Base-by-base conservation (phyloP, 1,284 basidiomycete genomes). In the Inonotus obliquus region DNA sequence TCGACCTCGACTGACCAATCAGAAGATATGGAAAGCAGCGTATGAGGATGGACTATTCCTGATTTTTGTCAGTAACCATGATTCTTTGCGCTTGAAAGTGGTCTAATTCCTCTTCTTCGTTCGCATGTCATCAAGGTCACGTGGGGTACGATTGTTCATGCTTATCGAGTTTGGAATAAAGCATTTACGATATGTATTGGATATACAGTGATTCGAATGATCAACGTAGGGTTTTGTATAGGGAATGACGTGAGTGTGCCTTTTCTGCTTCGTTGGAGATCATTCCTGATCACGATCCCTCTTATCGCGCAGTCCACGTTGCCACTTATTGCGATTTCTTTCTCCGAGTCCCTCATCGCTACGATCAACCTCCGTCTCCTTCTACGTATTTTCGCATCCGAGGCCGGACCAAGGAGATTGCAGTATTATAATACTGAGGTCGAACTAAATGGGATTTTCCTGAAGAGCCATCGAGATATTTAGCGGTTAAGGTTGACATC, bases 341-440 rank as follows among this genome's bases (percentile, higher is more conserved):
- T 47, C 56, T 27, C 37, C 27, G 56, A 57, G 27, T 47, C 56
- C 2, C 44, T 57, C 14, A 49, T 57, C 41, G 44, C 45, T n/a
- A 32, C 45, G n/a, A 57, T 57, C 45, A 57, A 57, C 56, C 44
- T 48, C 17, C 56, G 45, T 11, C 56, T 57, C 23, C 45, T 57
- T 17, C 29, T 57, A 17, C 56, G 45, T 23, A 45, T 57, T 25
- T 57, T 57, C 14, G 27, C n/a, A n/a, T 57, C 56, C 14, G 51
- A 52, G 23, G 7, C 17, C n/a, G 41, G 41, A n/a, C 6, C 19
- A 6, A 44, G 17, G 14, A 11, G 19, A 6, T 17, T n/a, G 6
- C 3, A 17, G n/a, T 17, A 7, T 21, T 44, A 21, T 21, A 17
- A 44, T 2, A n/a, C 41, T 1, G 41, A 17, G 11, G 5, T 44